A percentile compares a stretch with the other conserved stretches of the same genome.
phyloP scores from a whole-genome alignment of 768 basidiomycete species.

The Albatrellus ellisii region DNA sequence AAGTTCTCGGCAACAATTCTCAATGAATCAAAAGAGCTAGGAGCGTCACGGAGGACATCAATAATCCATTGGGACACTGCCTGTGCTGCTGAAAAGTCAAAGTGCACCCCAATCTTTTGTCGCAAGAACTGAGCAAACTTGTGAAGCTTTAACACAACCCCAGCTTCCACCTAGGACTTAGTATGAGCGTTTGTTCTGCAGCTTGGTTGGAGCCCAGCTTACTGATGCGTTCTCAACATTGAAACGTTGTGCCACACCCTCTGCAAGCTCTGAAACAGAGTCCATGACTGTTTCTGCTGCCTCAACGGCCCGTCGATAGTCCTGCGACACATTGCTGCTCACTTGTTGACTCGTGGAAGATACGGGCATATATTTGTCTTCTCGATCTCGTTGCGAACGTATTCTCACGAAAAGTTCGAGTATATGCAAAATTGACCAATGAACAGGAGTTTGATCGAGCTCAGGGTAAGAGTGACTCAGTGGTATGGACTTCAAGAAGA shows the following conservation, averaged over 20 bases:
- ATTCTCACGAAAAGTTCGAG: slow-evolving; percentile 12
- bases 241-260: too few relatives aligned
- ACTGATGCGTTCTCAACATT: too few relatives aligned
- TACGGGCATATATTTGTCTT: too few relatives aligned
- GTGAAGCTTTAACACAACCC: slow-evolving; percentile 7
- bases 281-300: not conserved
- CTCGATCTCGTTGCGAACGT: not conserved
- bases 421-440: slow-evolving; percentile 3
- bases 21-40: slow-evolving; percentile 21
- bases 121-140: slow-evolving; percentile 6
- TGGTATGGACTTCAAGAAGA: slow-evolving; percentile 7
- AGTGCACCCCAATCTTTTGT: not conserved
- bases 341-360: not conserved
- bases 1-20: slow-evolving; percentile 28
- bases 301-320: not conserved
- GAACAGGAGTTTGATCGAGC: not conserved
- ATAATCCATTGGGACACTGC: slow-evolving; percentile 42
- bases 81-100: slow-evolving; percentile 44
- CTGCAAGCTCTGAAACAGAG: not conserved
- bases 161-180: slow-evolving; percentile 5
- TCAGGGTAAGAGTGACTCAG: not conserved
- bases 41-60: slow-evolving; percentile 19
- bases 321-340: not conserved
- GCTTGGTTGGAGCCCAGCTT: too few relatives aligned
- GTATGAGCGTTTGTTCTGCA: too few relatives aligned